Base-by-base conservation (phyloP, 495 filamentous ascomycete species). In the Lepidopterella palustris region DNA sequence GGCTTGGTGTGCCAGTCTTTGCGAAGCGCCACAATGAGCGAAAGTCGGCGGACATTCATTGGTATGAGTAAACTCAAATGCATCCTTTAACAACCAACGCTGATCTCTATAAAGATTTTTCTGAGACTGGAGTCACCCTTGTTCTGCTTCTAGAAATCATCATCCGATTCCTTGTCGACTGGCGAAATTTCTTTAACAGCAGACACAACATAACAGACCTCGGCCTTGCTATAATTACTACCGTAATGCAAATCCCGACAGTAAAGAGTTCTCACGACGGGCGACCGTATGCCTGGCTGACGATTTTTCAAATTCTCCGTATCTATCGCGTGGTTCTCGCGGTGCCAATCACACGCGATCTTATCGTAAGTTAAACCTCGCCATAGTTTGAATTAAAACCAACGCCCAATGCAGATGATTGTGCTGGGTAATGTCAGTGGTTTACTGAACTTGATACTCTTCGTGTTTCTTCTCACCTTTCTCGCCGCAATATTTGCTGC, bases 401-500 rank as follows among this genome's bases (percentile, higher is more conserved):
- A 45, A 60, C 39, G 5, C 47, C 6, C n/a, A n/a, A 8, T 56
- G 25, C 35, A 70, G 62, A 77, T 78, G 58, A 79, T 93, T 39
- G 95, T 97, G 6, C 81, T 97, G 49, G 87, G 95, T 61, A 97
- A 97, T 67, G 84, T 88, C n/a, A 82, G 84, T 31, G 93, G 93
- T 85, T 81, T 99, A 54, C 80, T 88, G 20, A 99, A 99, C 72
- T 77, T 99, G 45, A 93, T 99, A 70, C 77, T 96, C 8, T 99
- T 99, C 70, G 88, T 97, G 63, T 92, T 96, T 73, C 79, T 99
- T 54, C 89, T 97, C 63, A 96, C 91, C 15, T 97, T 95, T 64
- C 79, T 99, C 20, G 87, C 88, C 61, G 85, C 93, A 6, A 93
- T 99, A 45, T 95, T 99, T 64, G 93, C 92, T 26, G 85, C 87